Evolutionary conservation across 148 eudicot species (phyloP).

Genomic region (Vaccinium vitisidaea): DNA sequence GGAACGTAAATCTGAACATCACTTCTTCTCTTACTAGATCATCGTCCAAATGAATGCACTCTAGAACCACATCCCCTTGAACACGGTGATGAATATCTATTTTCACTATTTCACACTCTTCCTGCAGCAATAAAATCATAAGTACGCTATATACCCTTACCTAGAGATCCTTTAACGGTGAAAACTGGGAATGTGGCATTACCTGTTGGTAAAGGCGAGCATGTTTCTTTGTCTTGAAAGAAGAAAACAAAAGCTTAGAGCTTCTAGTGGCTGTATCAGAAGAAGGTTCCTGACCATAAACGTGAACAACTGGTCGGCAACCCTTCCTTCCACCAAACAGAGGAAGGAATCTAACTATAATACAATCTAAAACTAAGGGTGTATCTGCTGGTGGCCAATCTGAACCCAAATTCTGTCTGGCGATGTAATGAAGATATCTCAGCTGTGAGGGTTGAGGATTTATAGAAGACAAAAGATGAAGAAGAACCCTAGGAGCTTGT

Average conservation of each 20-base stretch:
- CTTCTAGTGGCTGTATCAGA: slow-evolving; percentile 46
- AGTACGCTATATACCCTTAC: slow-evolving; percentile 13
- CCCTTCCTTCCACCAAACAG: slow-evolving; percentile 52
- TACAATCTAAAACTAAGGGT: slow-evolving; percentile 53
- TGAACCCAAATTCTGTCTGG: slow-evolving; percentile 50
- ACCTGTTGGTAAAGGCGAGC: slow-evolving; percentile 57
- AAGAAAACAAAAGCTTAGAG: slow-evolving; percentile 57
- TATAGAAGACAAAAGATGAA: slow-evolving; percentile 57
- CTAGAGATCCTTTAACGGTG: background rate
- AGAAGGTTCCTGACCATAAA: slow-evolving; percentile 66
- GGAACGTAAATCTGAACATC: slow-evolving; percentile 80
- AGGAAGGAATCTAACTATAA: slow-evolving; percentile 56
- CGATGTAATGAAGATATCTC: slow-evolving; percentile 74
- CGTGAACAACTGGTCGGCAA: slow-evolving; percentile 61
- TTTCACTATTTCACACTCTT: slow-evolving; percentile 62
- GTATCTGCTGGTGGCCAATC: slow-evolving; percentile 65
- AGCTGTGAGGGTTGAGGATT: slow-evolving; percentile 71
- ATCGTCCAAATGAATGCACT: slow-evolving; percentile 66
- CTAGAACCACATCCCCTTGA: slow-evolving; percentile 83
- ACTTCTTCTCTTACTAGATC: slow-evolving; percentile 58
- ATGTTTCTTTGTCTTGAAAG: slow-evolving; percentile 49
- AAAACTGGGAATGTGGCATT: slow-evolving; percentile 14
- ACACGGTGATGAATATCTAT: slow-evolving; percentile 63
- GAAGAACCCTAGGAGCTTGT: slow-evolving; percentile 75
- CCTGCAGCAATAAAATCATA: slow-evolving; percentile 47